Conservation (phyloP, 495 filamentous ascomycete species). For the Lichenothelia convexa region DNA sequence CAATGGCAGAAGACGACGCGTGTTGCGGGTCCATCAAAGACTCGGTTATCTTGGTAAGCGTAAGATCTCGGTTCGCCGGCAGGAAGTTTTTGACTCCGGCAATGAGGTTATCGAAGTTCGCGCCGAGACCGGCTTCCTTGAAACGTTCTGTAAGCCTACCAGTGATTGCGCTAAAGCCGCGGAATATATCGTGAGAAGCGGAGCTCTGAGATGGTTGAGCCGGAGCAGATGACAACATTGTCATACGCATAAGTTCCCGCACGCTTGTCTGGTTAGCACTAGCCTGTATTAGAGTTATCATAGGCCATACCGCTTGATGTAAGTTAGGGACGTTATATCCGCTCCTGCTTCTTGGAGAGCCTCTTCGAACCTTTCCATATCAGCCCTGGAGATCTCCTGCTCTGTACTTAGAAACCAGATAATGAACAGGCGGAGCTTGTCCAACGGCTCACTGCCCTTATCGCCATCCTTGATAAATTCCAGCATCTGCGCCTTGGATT, state of each 20-base stretch:
- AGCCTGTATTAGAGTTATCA: not conserved
- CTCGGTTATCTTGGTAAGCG: conserved; percentile 92
- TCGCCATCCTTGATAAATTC: conserved; percentile 65
- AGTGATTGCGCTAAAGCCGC: conserved; percentile 75
- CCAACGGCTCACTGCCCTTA: conserved; percentile 67
- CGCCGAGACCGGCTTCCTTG: conserved; percentile 71
- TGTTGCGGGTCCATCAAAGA: conserved; percentile 92
- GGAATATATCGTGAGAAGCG: conserved; percentile 56
- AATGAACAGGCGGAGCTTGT: conserved; percentile 85
- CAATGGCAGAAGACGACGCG: conserved; percentile 77
- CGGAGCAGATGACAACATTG: conserved; percentile 83
- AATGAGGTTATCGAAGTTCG: conserved; percentile 88
- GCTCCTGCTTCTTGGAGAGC: conserved; percentile 58
- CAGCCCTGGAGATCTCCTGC: conserved; percentile 60
- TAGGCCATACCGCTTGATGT: conserved; percentile 50
- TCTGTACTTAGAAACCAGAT: conserved; percentile 97
- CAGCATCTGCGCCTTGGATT: conserved; percentile 74
- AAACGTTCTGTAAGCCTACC: conserved; percentile 83
- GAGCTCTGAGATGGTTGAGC: conserved; percentile 46
- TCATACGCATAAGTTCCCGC: conserved; percentile 92
- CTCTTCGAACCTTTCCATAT: conserved; percentile 79
- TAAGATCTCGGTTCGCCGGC: conserved; percentile 85
- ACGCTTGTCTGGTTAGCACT: conserved; percentile 43
- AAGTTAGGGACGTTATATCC: conserved; percentile 56
- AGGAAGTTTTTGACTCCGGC: conserved; percentile 99